A percentile compares a stretch with the other conserved stretches of the same genome.
Evolutionary conservation across 768 basidiomycete genomes (phyloP).

Genomic region (Porphyrellus cyaneotinctus): DNA sequence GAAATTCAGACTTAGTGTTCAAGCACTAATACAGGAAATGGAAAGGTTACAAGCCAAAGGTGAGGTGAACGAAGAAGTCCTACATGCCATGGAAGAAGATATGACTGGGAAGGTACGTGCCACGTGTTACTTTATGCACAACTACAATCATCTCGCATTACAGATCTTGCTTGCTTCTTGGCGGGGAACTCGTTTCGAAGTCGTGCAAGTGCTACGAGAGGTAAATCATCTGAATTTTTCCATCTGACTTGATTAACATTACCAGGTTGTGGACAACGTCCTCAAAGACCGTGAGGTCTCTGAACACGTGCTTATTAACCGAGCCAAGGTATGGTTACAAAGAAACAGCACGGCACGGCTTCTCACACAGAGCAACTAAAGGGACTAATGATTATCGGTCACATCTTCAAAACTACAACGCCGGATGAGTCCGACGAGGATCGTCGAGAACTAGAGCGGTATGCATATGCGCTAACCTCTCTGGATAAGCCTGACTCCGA

Average conservation of each 20-base stretch:
- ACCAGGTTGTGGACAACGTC: constrained; percentile 75
- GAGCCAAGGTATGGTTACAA: constrained; percentile 67
- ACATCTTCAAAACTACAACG: constrained; percentile 78
- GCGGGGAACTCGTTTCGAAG: constrained; percentile 95
- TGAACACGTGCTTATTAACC: constrained; percentile 67
- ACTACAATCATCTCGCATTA: neutral
- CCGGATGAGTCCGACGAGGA: constrained; percentile 94
- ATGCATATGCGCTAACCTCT: constrained; percentile 18
- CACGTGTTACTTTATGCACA: neutral
- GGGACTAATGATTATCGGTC: constrained; percentile 86
- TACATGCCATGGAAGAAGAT: constrained; percentile 85
- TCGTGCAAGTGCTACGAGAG: constrained; percentile 84
- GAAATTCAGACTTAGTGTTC: constrained; percentile 23
- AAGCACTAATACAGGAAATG: constrained; percentile 62
- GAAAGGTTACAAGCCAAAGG: constrained; percentile 85
- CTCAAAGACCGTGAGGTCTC: constrained; percentile 73
- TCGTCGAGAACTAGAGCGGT: constrained; percentile 91
- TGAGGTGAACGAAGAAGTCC: constrained; percentile 81
- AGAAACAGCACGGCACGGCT: neutral
- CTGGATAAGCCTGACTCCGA: constrained; percentile 1
- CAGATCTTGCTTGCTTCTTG: constrained; percentile 95
- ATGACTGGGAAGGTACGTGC: constrained; percentile 79
- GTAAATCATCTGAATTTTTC: constrained; percentile 22
- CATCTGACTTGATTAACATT: neutral
- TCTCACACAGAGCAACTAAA: constrained; percentile 27